Conservation (phyloP, 257 asterid genomes). For the Fraxinus quadrangulata region DNA sequence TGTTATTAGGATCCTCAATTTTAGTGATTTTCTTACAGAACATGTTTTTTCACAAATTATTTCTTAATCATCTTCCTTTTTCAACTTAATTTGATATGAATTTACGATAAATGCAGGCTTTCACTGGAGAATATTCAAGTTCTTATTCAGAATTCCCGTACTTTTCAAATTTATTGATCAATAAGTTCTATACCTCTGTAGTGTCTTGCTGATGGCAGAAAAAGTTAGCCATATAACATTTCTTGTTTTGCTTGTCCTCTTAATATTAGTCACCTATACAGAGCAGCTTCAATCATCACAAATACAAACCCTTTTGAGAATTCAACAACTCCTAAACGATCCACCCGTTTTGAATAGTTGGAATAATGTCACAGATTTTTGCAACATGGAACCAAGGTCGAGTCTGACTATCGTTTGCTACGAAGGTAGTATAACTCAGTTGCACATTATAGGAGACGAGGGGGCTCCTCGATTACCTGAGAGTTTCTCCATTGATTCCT, state of each 20-base stretch:
- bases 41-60: background rate
- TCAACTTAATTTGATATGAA: background rate
- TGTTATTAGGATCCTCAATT: background rate
- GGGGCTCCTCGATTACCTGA: constrained; percentile 41
- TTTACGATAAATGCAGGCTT: constrained; percentile 25
- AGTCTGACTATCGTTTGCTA: constrained; percentile 72
- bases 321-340: constrained; percentile 50
- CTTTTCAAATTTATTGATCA: no score
- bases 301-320: constrained; percentile 49
- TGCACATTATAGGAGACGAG: constrained; percentile 62
- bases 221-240: constrained; percentile 6
- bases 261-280: constrained; percentile 41
- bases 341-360: constrained; percentile 51
- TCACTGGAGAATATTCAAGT: background rate
- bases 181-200: background rate
- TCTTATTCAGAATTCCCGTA: no score
- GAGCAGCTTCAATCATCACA: constrained; percentile 57
- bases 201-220: constrained; percentile 40
- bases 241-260: constrained; percentile 31
- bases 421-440: constrained; percentile 68
- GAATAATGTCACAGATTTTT: constrained; percentile 59
- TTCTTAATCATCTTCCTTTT: background rate
- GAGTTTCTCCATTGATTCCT: constrained; percentile 70
- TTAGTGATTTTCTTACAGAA: constrained; percentile 1
- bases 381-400: constrained; percentile 55